Conservation (phyloP, 768 basidiomycete species). For the Lentinula sp. region DNA sequence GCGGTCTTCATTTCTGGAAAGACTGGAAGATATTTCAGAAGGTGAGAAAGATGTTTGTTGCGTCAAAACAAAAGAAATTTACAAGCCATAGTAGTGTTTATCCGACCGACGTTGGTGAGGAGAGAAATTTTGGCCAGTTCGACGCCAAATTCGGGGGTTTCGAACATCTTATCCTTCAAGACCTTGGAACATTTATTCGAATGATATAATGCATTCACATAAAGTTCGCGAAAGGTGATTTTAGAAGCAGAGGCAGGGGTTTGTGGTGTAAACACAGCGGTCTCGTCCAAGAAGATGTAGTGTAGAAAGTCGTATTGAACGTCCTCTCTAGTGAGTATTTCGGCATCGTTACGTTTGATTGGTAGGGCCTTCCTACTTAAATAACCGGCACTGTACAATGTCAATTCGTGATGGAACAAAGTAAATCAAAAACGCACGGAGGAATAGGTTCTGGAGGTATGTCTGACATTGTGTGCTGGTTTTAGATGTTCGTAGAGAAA, state of each 20-base stretch:
- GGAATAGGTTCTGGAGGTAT: constrained; percentile 41
- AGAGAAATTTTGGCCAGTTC: constrained; percentile 82
- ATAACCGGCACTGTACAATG: constrained; percentile 41
- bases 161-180: constrained; percentile 82
- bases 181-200: constrained; percentile 84
- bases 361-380: constrained; percentile 61
- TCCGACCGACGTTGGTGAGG: constrained; percentile 83
- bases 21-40: constrained; percentile 36
- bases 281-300: constrained; percentile 68
- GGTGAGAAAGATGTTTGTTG: neutral
- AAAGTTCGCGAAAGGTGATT: constrained; percentile 78
- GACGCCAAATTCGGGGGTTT: constrained; percentile 69
- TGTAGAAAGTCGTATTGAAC: constrained; percentile 83
- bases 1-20: constrained; percentile 94
- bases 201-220: constrained; percentile 73
- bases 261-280: constrained; percentile 67
- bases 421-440: constrained; percentile 35
- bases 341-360: constrained; percentile 79
- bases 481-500: constrained; percentile 27
- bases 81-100: constrained; percentile 92
- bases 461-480: neutral
- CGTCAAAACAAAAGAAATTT: constrained; percentile 21
- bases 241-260: constrained; percentile 35
- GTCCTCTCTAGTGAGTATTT: constrained; percentile 77
- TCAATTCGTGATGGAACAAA: constrained; percentile 8